phyloP scores from a whole-genome alignment of 805 yeast genomes.

The Ogataea methanolica region DNA sequence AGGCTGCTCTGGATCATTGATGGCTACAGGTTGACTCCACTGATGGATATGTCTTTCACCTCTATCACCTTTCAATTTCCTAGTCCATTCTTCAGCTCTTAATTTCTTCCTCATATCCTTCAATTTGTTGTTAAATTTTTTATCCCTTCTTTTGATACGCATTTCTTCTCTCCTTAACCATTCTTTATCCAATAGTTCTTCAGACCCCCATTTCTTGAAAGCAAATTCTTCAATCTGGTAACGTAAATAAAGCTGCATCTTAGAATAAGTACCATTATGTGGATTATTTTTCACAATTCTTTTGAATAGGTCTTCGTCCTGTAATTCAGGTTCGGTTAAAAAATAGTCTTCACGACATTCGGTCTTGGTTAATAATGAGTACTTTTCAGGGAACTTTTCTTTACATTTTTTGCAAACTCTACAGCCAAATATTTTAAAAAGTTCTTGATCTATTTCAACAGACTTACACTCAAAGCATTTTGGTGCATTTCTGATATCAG shows the following conservation, averaged over 20 bases:
- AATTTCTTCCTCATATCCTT: conserved; percentile 87
- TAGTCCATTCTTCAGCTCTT: conserved; percentile 84
- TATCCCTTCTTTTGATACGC: conserved; percentile 69
- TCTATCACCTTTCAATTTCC: conserved; percentile 57
- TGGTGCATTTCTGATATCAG: conserved; percentile 69
- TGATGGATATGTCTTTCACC: conserved; percentile 63
- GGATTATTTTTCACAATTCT: conserved; percentile 92
- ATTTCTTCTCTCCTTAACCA: conserved; percentile 79
- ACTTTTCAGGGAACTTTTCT: conserved; percentile 74
- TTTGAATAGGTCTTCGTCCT: conserved; percentile 62
- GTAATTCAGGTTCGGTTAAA: conserved; percentile 87
- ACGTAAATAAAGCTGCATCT: conserved; percentile 89
- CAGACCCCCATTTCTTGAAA: conserved; percentile 90
- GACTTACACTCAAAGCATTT: conserved; percentile 81
- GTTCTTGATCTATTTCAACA: conserved; percentile 71
- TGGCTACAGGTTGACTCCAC: conserved; percentile 57
- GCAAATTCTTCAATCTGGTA: conserved; percentile 94
- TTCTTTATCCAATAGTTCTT: conserved; percentile 85
- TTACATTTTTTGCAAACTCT: conserved; percentile 81
- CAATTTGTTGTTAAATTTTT: conserved; percentile 71
- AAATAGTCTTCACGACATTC: conserved; percentile 92
- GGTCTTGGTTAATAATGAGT: conserved; percentile 86
- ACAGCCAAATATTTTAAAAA: conserved; percentile 62
- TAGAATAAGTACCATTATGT: conserved; percentile 78
- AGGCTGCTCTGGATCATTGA: conserved; percentile 16